Conservation (phyloP, 2,329 filamentous ascomycete genomes). For the Pezicula rhizophila region DNA sequence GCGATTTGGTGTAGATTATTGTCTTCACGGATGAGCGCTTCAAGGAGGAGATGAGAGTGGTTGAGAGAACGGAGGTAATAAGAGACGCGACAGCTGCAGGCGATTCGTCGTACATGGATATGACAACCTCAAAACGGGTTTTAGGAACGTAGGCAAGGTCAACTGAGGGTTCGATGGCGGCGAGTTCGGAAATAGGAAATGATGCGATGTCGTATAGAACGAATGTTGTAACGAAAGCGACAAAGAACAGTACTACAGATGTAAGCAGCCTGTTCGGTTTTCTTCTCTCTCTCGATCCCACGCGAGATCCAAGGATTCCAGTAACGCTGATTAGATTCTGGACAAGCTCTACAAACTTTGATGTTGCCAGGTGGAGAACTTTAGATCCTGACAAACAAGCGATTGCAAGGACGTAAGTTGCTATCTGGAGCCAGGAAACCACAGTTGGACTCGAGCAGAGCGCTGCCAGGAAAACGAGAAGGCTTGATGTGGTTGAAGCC, state of each 20-base stretch:
- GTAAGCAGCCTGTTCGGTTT: slow-evolving; percentile 9
- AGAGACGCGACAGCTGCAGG: slow-evolving; percentile 13
- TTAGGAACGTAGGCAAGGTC: slow-evolving; percentile 12
- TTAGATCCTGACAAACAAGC: slow-evolving; percentile 8
- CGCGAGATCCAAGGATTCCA: not conserved
- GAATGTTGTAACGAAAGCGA: slow-evolving; percentile 1
- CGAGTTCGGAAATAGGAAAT: slow-evolving; percentile 1
- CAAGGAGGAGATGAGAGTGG: slow-evolving; percentile 12
- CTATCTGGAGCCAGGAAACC: slow-evolving; percentile 15
- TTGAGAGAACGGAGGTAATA: slow-evolving; percentile 16
- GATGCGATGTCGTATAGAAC: slow-evolving; percentile 5
- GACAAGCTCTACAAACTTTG: slow-evolving; percentile 2
- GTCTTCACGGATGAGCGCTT: slow-evolving; percentile 7
- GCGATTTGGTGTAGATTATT: slow-evolving; percentile 23
- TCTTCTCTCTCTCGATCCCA: not conserved
- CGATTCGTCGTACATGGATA: slow-evolving; percentile 21
- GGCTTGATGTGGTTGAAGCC: slow-evolving; percentile 9
- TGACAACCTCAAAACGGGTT: slow-evolving; percentile 22
- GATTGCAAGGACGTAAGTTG: slow-evolving; percentile 9
- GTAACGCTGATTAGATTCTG: not conserved
- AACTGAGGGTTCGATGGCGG: not conserved
- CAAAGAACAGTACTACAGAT: not conserved
- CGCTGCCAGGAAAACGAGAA: slow-evolving; percentile 9
- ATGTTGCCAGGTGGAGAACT: slow-evolving; percentile 5
- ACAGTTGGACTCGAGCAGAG: slow-evolving; percentile 12